Evolutionary conservation across 2,329 filamentous ascomycete genomes (phyloP).

Genomic region (Lasiodiplodia theobromae): DNA sequence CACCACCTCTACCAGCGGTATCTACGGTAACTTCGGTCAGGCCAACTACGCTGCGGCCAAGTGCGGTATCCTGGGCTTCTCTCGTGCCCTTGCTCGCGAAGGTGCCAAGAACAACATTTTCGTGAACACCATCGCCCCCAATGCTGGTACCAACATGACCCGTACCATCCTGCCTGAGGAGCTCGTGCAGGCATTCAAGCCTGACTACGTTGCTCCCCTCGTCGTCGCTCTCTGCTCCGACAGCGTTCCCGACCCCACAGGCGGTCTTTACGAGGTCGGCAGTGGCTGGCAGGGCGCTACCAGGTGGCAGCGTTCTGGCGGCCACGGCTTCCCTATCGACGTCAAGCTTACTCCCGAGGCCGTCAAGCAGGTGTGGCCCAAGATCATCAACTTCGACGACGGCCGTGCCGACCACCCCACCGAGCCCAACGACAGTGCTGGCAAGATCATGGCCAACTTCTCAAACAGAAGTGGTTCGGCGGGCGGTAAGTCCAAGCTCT

Average conservation of each 20-base stretch:
- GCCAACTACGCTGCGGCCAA: constrained; percentile 86
- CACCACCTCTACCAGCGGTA: constrained; percentile 94
- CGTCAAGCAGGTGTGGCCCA: constrained; percentile 68
- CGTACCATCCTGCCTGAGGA: constrained; percentile 93
- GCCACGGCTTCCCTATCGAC: constrained; percentile 90
- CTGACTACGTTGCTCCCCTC: constrained; percentile 94
- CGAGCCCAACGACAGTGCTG: constrained; percentile 76
- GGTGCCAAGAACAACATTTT: constrained; percentile 97
- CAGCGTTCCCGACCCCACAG: constrained; percentile 84
- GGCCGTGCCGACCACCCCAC: constrained; percentile 86
- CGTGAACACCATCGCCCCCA: constrained; percentile 97
- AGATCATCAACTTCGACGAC: constrained; percentile 87
- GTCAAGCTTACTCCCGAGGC: constrained; percentile 80
- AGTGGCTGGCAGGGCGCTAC: constrained; percentile 92
- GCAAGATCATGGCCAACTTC: constrained; percentile 86
- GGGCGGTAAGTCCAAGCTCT: constrained; percentile 41
- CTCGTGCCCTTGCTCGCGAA: constrained; percentile 88
- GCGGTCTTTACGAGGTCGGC: constrained; percentile 91
- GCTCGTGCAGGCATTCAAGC: constrained; percentile 98
- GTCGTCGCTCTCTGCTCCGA: constrained; percentile 88
- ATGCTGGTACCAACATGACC: constrained; percentile 96
- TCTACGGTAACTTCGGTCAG: constrained; percentile 99
- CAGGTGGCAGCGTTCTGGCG: constrained; percentile 91
- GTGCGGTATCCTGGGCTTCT: constrained; percentile 89
- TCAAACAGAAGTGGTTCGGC: constrained; percentile 69